Percentiles rank a stretch among this genome's conserved stretches.
Evolutionary conservation across 495 filamentous ascomycete genomes (phyloP).

Genomic region (Symbiotaphrina buchneri): DNA sequence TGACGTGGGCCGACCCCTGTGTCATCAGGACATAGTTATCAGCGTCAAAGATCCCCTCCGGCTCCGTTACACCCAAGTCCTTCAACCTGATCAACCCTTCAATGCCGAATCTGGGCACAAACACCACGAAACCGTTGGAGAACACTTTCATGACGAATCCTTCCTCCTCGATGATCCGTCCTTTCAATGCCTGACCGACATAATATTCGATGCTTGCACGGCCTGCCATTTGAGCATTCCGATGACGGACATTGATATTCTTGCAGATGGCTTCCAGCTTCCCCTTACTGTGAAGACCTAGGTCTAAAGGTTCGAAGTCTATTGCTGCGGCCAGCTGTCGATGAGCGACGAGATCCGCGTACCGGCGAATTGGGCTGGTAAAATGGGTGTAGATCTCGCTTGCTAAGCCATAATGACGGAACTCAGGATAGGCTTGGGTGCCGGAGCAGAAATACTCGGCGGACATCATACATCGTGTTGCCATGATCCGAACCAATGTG

Average conservation of each 20-base stretch:
- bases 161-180: conserved; percentile 31
- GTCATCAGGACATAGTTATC: conserved; percentile 49
- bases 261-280: conserved; percentile 85
- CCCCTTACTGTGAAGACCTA: conserved; percentile 46
- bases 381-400: conserved; percentile 97
- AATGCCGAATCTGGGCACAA: conserved; percentile 87
- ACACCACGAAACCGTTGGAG: conserved; percentile 87
- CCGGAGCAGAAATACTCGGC: conserved; percentile 95
- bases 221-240: conserved; percentile 89
- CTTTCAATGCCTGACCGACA: conserved; percentile 85
- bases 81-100: conserved; percentile 71
- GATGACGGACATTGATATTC: conserved; percentile 93
- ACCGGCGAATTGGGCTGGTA: conserved; percentile 88
- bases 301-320: conserved; percentile 63
- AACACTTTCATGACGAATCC: conserved; percentile 94
- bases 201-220: conserved; percentile 90
- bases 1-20: conserved; percentile 12
- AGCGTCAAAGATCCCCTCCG: conserved; percentile 54
- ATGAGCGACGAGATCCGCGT: conserved; percentile 85
- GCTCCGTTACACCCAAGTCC: conserved; percentile 30
- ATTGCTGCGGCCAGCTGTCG: conserved; percentile 90
- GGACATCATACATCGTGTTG: conserved; percentile 96
- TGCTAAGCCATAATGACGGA: conserved; percentile 88
- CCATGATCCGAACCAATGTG: conserved; percentile 88
- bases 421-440: conserved; percentile 77